Conservation (phyloP, 176 grass and related monocot genomes). For the Oryza officinalis region DNA sequence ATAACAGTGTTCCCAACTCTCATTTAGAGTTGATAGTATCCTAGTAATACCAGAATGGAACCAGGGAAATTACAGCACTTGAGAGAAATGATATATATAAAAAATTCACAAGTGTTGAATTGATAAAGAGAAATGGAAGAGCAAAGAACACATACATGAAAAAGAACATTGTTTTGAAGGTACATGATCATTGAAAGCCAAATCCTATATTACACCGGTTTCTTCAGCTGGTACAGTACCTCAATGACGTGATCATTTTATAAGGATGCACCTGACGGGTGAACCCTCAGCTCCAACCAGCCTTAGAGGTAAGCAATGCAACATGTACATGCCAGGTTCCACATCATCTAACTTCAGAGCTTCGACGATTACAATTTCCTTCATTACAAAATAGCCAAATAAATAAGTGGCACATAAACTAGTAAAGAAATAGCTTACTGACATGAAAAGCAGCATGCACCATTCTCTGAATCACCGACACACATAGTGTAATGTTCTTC, state of each 20-base stretch:
- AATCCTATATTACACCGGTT: neutral
- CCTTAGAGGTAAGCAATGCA: slow-evolving; percentile 48
- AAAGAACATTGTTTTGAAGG: neutral
- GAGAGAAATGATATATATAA: neutral
- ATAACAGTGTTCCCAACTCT: neutral
- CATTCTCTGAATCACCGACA: slow-evolving; percentile 22
- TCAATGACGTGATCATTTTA: slow-evolving; percentile 26
- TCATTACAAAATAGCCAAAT: slow-evolving; percentile 16
- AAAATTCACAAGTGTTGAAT: neutral
- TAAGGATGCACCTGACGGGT: slow-evolving; percentile 50
- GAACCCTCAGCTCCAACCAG: slow-evolving; percentile 48
- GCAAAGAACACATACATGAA: neutral
- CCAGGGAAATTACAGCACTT: neutral
- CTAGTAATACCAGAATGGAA: neutral
- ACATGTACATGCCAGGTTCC: slow-evolving; percentile 32
- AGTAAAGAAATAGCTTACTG: neutral
- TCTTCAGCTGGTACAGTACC: neutral
- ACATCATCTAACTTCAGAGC: slow-evolving; percentile 48
- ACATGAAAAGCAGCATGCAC: slow-evolving; percentile 2
- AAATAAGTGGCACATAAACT: neutral
- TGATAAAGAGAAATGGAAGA: neutral
- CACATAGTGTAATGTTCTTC: slow-evolving; percentile 1
- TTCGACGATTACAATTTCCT: slow-evolving; percentile 52
- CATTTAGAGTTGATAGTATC: neutral
- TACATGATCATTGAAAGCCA: slow-evolving; percentile 3